Evolutionary conservation across 73 alveolate genomes (phyloP).

Genomic region (Stentor roeselii): DNA sequence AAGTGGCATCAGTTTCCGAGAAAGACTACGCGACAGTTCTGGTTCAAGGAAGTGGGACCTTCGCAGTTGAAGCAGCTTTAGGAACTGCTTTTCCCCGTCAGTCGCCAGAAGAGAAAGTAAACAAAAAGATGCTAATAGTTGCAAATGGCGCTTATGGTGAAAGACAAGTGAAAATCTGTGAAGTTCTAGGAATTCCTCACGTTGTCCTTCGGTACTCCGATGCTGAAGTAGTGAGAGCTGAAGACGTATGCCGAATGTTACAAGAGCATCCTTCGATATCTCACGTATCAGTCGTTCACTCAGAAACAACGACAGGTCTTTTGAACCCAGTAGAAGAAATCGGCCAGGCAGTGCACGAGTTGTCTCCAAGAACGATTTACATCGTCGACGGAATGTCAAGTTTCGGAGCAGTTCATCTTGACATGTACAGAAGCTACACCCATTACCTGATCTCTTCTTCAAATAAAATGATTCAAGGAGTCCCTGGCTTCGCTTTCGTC

Average conservation of each 20-base stretch:
- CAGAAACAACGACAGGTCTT: slow-evolving; percentile 71
- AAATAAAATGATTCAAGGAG: slow-evolving; percentile 55
- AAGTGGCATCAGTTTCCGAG: slow-evolving; percentile 28
- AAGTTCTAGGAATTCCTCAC: slow-evolving; percentile 32
- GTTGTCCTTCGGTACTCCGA: slow-evolving; percentile 44
- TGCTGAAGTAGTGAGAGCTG: slow-evolving; percentile 34
- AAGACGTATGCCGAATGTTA: slow-evolving; percentile 37
- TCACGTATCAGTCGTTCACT: slow-evolving; percentile 56
- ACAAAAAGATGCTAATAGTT: slow-evolving; percentile 36
- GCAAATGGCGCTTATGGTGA: slow-evolving; percentile 66
- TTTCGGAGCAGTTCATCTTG: slow-evolving; percentile 58
- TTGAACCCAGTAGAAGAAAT: slow-evolving; percentile 32
- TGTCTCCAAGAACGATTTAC: slow-evolving; percentile 14
- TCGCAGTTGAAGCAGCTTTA: slow-evolving; percentile 60
- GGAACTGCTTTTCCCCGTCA: slow-evolving; percentile 27
- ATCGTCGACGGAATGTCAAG: slow-evolving; percentile 65
- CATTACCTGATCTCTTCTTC: slow-evolving; percentile 54
- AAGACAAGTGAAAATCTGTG: slow-evolving; percentile 49
- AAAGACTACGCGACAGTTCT: slow-evolving; percentile 49
- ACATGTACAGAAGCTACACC: slow-evolving; percentile 32
- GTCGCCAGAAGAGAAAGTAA: neutral
- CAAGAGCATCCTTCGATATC: slow-evolving; percentile 50
- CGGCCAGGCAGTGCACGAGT: slow-evolving; percentile 28
- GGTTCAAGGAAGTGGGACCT: slow-evolving; percentile 73
- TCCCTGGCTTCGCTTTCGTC: slow-evolving; percentile 69